phyloP scores from a whole-genome alignment of 768 basidiomycete genomes.

The Naganishia vaughanmartiniae region DNA sequence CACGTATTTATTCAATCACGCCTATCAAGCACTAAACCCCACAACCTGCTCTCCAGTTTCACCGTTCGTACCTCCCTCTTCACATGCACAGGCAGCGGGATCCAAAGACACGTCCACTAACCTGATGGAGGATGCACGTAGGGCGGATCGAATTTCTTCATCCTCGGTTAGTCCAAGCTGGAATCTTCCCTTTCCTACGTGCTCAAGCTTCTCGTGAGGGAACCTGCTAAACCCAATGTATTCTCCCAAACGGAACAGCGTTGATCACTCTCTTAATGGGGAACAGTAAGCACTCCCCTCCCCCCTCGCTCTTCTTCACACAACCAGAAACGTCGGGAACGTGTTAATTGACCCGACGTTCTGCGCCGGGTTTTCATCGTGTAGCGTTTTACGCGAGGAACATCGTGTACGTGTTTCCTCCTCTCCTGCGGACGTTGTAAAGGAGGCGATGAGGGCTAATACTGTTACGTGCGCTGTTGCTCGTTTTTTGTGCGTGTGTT shows the following conservation, averaged over 20 bases:
- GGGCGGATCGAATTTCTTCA: constrained; percentile 66
- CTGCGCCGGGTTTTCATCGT: not conserved
- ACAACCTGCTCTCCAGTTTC: constrained; percentile 57
- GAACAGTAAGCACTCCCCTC: constrained; percentile 52
- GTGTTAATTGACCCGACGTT: constrained; percentile 1
- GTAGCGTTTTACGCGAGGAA: constrained; percentile 61
- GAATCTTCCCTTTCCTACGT: not conserved
- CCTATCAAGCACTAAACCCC: constrained; percentile 37
- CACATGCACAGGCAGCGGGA: too few relatives aligned
- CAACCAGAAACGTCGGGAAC: too few relatives aligned
- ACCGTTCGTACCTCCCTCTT: constrained; percentile 11
- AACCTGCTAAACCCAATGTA: too few relatives aligned
- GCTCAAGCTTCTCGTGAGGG: not conserved
- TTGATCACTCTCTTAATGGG: constrained; percentile 64
- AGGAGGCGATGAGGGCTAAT: too few relatives aligned
- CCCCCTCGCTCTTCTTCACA: not conserved
- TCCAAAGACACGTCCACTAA: too few relatives aligned
- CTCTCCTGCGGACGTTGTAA: not conserved
- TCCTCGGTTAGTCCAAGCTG: constrained; percentile 56
- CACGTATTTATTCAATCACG: not conserved
- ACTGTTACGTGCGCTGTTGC: too few relatives aligned
- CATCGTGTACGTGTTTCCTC: constrained; percentile 53
- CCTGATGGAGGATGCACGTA: not conserved
- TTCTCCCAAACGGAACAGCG: constrained; percentile 55
- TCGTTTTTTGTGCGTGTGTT: too few relatives aligned